Evolutionary conservation across 345 rosid genomes (phyloP).

Genomic region (Rhizophora apiculata): DNA sequence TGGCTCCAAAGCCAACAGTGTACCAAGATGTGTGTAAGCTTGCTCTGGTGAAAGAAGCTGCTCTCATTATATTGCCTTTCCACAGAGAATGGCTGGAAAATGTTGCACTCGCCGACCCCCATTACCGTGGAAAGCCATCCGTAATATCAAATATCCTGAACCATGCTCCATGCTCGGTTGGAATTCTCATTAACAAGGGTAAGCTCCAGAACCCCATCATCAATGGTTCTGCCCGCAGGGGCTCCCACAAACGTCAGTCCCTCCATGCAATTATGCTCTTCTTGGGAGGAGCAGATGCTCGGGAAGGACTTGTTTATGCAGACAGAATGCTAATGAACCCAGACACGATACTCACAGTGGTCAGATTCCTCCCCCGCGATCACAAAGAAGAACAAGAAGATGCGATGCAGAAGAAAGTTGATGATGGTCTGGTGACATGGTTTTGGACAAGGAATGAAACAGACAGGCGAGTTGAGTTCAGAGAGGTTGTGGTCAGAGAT

Average conservation of each 20-base stretch:
- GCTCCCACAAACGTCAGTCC: not conserved
- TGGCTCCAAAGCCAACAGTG: constrained; percentile 49
- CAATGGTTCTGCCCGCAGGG: not conserved
- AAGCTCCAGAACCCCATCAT: not conserved
- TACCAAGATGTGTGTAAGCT: constrained; percentile 63
- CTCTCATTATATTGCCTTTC: constrained; percentile 57
- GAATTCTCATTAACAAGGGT: constrained; percentile 20
- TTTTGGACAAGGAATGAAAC: not conserved
- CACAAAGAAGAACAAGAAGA: not conserved
- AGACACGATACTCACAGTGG: not conserved
- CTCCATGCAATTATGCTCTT: not conserved
- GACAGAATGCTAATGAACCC: not conserved
- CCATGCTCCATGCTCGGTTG: constrained; percentile 68
- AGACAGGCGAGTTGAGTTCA: not conserved
- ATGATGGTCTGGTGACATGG: not conserved
- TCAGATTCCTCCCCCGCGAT: not conserved
- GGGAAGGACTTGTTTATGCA: not conserved
- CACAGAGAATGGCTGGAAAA: constrained; percentile 30
- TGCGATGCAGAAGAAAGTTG: not conserved
- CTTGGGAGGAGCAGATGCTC: not conserved
- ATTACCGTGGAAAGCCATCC: constrained; percentile 20
- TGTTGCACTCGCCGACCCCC: constrained; percentile 18
- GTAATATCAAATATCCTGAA: constrained; percentile 39
- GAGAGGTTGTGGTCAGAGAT: not conserved
- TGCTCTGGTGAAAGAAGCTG: constrained; percentile 41